Evolutionary conservation across 2,329 filamentous ascomycete genomes (phyloP).

Genomic region (Diaporthe destruens): DNA sequence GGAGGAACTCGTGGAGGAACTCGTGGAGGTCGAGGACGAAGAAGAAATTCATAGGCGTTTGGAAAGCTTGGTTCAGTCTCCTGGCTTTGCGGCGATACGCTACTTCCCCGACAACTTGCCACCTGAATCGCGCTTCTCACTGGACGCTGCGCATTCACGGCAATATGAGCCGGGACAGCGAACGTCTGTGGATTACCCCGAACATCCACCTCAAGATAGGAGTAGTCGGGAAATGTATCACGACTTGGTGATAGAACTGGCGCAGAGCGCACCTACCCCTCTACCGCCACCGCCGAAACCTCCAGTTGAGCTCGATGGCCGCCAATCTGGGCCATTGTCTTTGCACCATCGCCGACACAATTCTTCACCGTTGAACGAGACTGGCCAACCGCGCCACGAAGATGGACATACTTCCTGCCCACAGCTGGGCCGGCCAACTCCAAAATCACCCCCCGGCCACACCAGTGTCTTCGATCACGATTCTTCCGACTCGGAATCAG

Average conservation of each 20-base stretch:
- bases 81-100: conserved; percentile 13
- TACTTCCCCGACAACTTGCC: background rate
- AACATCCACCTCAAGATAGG: conserved; percentile 15
- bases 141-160: background rate
- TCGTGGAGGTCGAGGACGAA: background rate
- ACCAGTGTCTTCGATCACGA: conserved; percentile 24
- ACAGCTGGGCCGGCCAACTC: background rate
- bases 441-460: background rate
- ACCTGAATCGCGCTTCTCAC: background rate
- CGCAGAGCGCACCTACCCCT: conserved; percentile 17
- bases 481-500: conserved; percentile 20
- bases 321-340: background rate
- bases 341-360: conserved; percentile 5
- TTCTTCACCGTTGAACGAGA: background rate
- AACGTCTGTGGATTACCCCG: background rate
- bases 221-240: conserved; percentile 18
- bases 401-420: background rate
- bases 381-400: background rate
- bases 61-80: conserved; percentile 6
- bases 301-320: background rate
- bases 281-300: background rate
- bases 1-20: conserved; percentile 16
- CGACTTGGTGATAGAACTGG: conserved; percentile 14
- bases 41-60: conserved; percentile 1
- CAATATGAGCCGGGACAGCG: background rate